A percentile compares a stretch with the other conserved stretches of the same genome.
These are phyloP conservation scores for Theobroma grandiflorum DNA, from an alignment of 441 rosid genomes.

Conservation along the genomic window DNA sequence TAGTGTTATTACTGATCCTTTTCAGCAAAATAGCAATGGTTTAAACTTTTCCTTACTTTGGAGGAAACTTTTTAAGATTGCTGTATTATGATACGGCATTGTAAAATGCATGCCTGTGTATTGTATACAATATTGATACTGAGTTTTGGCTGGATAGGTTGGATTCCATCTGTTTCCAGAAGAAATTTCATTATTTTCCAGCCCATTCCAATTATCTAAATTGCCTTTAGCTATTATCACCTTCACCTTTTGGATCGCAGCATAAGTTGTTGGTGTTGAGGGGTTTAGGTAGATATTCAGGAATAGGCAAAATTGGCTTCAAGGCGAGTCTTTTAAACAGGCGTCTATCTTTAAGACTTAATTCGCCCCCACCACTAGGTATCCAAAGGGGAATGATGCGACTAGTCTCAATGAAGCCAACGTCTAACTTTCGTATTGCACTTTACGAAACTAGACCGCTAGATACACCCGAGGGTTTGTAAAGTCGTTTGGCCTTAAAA, in stretches of 20 bases:
- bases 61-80: neutral
- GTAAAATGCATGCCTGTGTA: neutral
- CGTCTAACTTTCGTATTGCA: too few relatives aligned
- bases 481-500: too few relatives aligned
- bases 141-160: neutral
- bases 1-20: neutral
- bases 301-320: too few relatives aligned
- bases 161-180: constrained; percentile 4
- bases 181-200: neutral
- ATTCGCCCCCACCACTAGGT: too few relatives aligned
- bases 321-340: too few relatives aligned
- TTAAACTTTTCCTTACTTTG: neutral
- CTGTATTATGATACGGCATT: neutral
- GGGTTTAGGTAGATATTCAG: too few relatives aligned
- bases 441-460: too few relatives aligned
- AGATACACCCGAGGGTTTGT: too few relatives aligned
- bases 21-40: constrained; percentile 5
- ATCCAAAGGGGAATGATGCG: too few relatives aligned
- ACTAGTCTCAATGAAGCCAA: too few relatives aligned
- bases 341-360: too few relatives aligned
- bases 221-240: neutral
- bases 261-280: too few relatives aligned
- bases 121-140: neutral
- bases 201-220: neutral
- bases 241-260: neutral